phyloP scores from a whole-genome alignment of 2,329 filamentous ascomycete genomes.

The Davidsoniella australis region DNA sequence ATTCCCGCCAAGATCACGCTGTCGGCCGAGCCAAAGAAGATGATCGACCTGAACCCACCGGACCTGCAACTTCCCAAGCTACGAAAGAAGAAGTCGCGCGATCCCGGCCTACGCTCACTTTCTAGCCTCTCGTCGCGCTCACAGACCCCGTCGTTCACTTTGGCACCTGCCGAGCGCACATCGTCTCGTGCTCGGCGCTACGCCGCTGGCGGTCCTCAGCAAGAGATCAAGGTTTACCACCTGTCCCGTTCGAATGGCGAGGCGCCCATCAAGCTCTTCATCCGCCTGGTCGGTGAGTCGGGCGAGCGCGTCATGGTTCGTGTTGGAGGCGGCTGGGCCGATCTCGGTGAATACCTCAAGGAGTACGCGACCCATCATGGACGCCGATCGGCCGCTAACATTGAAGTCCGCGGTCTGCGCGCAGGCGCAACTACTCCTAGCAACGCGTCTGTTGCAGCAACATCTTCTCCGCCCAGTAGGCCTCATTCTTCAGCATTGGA shows the following conservation, averaged over 20 bases:
- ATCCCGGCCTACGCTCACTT: slow-evolving; percentile 30
- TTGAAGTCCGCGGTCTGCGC: slow-evolving; percentile 30
- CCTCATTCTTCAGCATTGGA: slow-evolving; percentile 20
- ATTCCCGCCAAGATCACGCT: slow-evolving; percentile 70
- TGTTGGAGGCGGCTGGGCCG: slow-evolving; percentile 95
- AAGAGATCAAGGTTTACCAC: slow-evolving; percentile 84
- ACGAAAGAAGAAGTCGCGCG: slow-evolving; percentile 24
- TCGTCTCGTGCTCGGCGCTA: slow-evolving; percentile 27
- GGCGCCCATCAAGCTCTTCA: slow-evolving; percentile 83
- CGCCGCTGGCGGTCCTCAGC: slow-evolving; percentile 21
- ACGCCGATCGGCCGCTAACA: slow-evolving; percentile 41
- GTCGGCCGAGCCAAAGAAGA: slow-evolving; percentile 28
- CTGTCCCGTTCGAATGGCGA: slow-evolving; percentile 69
- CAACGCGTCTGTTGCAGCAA: not conserved
- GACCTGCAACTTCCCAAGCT: slow-evolving; percentile 35
- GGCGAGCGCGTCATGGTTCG: slow-evolving; percentile 95
- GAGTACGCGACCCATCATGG: slow-evolving; percentile 89
- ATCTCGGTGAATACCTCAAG: slow-evolving; percentile 83
- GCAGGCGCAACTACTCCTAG: not conserved
- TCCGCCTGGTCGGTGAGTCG: slow-evolving; percentile 76
- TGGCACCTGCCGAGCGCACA: slow-evolving; percentile 43
- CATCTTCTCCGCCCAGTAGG: slow-evolving; percentile 26
- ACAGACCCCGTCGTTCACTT: slow-evolving; percentile 48
- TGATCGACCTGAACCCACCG: slow-evolving; percentile 39
- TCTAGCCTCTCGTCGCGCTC: slow-evolving; percentile 39